Percentiles rank a stretch among this genome's conserved stretches.
Evolutionary conservation across 805 yeast species (phyloP).

Genomic region (Metschnikowia similis): DNA sequence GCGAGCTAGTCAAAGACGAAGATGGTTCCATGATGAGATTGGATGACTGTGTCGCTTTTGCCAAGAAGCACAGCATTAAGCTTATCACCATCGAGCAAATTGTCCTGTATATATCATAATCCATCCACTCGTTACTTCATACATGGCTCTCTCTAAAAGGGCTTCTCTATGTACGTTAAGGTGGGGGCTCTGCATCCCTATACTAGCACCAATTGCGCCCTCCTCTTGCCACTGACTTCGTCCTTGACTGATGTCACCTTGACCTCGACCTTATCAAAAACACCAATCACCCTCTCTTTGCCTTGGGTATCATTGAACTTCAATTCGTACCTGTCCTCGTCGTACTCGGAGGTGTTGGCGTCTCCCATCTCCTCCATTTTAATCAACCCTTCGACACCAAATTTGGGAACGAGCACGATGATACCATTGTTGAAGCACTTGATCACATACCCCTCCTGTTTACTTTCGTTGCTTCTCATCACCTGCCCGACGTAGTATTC

Average conservation of each 20-base stretch:
- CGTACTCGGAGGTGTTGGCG: slow-evolving; percentile 56
- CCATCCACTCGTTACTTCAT: not conserved
- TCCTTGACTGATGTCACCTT: slow-evolving; percentile 79
- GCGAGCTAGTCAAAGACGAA: slow-evolving; percentile 88
- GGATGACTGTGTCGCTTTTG: slow-evolving; percentile 75
- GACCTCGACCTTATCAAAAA: slow-evolving; percentile 84
- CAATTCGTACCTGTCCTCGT: slow-evolving; percentile 74
- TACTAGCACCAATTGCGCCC: slow-evolving; percentile 68
- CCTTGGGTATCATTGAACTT: slow-evolving; percentile 50
- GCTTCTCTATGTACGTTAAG: too few relatives aligned
- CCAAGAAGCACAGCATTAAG: slow-evolving; percentile 57
- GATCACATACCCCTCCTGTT: slow-evolving; percentile 86
- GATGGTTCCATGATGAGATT: slow-evolving; percentile 96
- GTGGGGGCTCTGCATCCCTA: slow-evolving; percentile 16
- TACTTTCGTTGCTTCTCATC: slow-evolving; percentile 75
- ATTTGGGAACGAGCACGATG: slow-evolving; percentile 90
- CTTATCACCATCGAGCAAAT: slow-evolving; percentile 76
- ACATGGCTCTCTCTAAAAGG: not conserved
- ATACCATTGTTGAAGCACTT: slow-evolving; percentile 92
- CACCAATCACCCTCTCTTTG: slow-evolving; percentile 48
- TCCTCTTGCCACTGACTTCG: slow-evolving; percentile 86
- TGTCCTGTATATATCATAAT: slow-evolving; percentile 44
- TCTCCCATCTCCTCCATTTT: slow-evolving; percentile 74
- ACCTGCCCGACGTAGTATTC: slow-evolving; percentile 98
- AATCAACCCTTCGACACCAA: slow-evolving; percentile 92